Evolutionary conservation across 768 basidiomycete species (phyloP).

Genomic region (Termitomyces sp.): DNA sequence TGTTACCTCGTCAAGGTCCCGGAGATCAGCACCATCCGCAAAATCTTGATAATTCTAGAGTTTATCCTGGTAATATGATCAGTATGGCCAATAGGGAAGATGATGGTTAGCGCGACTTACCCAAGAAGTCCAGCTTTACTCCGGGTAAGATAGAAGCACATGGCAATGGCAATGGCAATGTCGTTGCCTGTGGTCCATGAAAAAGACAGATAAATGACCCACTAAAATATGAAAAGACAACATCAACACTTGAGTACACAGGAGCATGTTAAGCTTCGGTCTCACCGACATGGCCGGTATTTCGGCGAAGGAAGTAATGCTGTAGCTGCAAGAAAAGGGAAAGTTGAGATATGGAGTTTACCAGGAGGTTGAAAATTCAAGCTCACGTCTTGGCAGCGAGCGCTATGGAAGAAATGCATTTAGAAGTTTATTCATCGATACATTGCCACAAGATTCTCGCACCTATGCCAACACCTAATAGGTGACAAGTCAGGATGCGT

Average conservation of each 20-base stretch:
- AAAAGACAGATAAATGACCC: slow-evolving; percentile 22
- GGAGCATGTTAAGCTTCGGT: not conserved
- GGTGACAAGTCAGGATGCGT: not conserved
- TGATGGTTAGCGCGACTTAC: not conserved
- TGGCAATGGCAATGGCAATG: slow-evolving; percentile 19
- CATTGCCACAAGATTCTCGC: not conserved
- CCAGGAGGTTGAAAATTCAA: not conserved
- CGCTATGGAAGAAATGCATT: slow-evolving; percentile 2
- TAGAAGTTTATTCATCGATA: not conserved
- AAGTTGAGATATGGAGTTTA: not conserved
- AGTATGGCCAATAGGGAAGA: not conserved
- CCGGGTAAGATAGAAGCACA: slow-evolving; percentile 22
- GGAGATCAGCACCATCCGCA: slow-evolving; percentile 18
- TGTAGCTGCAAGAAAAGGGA: slow-evolving; percentile 6
- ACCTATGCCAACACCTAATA: slow-evolving; percentile 19
- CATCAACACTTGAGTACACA: not conserved
- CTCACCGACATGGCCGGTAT: slow-evolving; percentile 14
- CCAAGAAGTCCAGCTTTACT: slow-evolving; percentile 17
- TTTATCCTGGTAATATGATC: slow-evolving; percentile 12
- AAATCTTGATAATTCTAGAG: slow-evolving; percentile 14
- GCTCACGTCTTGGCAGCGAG: slow-evolving; percentile 19
- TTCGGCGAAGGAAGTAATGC: slow-evolving; percentile 11
- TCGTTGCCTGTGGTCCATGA: slow-evolving; percentile 19
- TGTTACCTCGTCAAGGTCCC: slow-evolving; percentile 18
- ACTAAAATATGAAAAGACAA: slow-evolving; percentile 9